Percentiles rank a stretch among this genome's conserved stretches.
These are phyloP conservation scores for Sordariomycetes sp. DNA, from an alignment of 2,329 filamentous ascomycete genomes.

Conservation along the genomic window DNA sequence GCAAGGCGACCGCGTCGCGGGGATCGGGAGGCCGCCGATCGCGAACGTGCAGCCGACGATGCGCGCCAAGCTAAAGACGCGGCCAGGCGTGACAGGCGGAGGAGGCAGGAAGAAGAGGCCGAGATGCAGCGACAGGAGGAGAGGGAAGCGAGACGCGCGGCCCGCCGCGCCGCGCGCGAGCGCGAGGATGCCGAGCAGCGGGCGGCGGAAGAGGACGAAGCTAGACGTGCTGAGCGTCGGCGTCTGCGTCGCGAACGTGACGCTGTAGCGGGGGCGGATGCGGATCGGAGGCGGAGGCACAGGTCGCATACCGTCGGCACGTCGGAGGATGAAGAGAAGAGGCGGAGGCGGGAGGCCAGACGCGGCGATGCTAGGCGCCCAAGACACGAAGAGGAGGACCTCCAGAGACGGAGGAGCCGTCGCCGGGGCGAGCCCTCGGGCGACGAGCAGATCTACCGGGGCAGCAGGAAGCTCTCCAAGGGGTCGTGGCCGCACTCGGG, in stretches of 20 bases:
- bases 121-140: conserved; percentile 45
- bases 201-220: conserved; percentile 36
- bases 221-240: conserved; percentile 37
- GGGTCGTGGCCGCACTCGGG: conserved; percentile 49
- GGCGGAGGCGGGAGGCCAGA: conserved; percentile 40
- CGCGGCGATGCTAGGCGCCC: conserved; percentile 21
- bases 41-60: conserved; percentile 43
- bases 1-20: conserved; percentile 50
- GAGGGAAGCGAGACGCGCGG: conserved; percentile 46
- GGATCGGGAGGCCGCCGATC: conserved; percentile 34
- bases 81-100: conserved; percentile 41
- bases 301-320: conserved; percentile 31
- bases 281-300: conserved; percentile 40
- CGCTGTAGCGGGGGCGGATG: conserved; percentile 30
- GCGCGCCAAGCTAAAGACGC: conserved; percentile 46
- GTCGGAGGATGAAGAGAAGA: conserved; percentile 39
- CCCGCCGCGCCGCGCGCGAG: conserved; percentile 33
- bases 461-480: conserved; percentile 1
- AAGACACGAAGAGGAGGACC: conserved; percentile 31
- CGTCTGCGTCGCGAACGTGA: conserved; percentile 37
- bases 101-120: conserved; percentile 44
- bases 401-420: conserved; percentile 24
- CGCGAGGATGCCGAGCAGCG: conserved; percentile 39
- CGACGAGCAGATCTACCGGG: conserved; percentile 10
- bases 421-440: not conserved